phyloP scores from a whole-genome alignment of 768 basidiomycete species.

The Mrakia hoshinonis region DNA sequence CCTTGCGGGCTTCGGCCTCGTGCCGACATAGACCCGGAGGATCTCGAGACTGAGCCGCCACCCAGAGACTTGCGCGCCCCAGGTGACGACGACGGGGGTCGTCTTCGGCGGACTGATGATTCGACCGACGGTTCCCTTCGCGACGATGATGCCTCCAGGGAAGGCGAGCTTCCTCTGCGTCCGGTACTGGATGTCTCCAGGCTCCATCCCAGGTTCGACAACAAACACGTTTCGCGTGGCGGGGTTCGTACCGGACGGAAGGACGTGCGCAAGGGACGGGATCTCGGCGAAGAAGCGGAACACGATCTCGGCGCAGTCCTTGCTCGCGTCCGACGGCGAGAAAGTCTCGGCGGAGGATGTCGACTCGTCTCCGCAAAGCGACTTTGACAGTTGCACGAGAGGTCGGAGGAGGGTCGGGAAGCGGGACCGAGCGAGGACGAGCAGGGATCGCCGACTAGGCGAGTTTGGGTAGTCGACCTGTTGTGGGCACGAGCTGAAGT shows the following conservation, averaged over 20 bases:
- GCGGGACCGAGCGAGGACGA: slow-evolving; percentile 70
- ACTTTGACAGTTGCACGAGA: slow-evolving; percentile 61
- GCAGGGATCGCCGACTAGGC: slow-evolving; percentile 62
- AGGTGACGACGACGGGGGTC: slow-evolving; percentile 14
- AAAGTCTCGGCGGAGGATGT: slow-evolving; percentile 51
- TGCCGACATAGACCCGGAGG: not conserved
- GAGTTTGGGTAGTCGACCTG: slow-evolving; percentile 51
- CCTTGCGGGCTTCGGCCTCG: not conserved
- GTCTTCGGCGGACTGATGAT: slow-evolving; percentile 8
- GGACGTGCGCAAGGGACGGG: slow-evolving; percentile 63
- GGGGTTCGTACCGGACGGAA: slow-evolving; percentile 47
- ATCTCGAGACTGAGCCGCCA: slow-evolving; percentile 44
- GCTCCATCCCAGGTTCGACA: not conserved
- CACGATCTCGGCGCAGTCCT: slow-evolving; percentile 56
- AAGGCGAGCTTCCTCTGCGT: slow-evolving; percentile 2
- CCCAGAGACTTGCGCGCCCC: slow-evolving; percentile 41
- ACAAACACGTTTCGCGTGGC: not conserved
- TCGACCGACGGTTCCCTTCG: not conserved
- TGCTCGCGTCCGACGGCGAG: slow-evolving; percentile 23
- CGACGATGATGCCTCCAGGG: slow-evolving; percentile 5
- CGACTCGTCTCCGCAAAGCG: slow-evolving; percentile 54
- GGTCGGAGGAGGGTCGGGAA: slow-evolving; percentile 72
- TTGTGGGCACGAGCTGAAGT: not conserved
- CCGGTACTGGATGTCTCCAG: slow-evolving; percentile 12
- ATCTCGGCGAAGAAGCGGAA: slow-evolving; percentile 68